Evolutionary conservation across 2,329 filamentous ascomycete species (phyloP).

Genomic region (Apiospora marii): DNA sequence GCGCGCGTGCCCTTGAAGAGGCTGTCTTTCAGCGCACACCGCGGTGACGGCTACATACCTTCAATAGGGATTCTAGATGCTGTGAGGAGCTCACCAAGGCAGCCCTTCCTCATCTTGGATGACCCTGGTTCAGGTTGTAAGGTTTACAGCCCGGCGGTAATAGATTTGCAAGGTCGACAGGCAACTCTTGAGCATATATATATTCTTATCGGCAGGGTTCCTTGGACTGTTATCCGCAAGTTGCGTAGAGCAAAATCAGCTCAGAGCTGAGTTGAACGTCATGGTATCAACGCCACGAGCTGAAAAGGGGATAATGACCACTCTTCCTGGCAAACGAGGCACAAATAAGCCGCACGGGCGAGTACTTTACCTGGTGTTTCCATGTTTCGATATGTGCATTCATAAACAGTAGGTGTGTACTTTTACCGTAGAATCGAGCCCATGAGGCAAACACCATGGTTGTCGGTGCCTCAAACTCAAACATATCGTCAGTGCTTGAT

Average conservation of each 20-base stretch:
- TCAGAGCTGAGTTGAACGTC: neutral
- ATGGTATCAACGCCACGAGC: constrained; percentile 6
- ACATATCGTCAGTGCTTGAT: neutral
- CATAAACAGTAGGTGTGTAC: neutral
- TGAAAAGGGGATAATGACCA: neutral
- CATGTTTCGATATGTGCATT: neutral
- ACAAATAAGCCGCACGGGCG: constrained; percentile 9
- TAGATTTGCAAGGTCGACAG: neutral
- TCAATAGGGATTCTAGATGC: neutral
- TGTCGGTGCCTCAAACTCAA: neutral
- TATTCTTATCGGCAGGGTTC: neutral
- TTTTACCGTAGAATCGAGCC: neutral
- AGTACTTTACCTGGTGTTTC: neutral
- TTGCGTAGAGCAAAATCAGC: neutral
- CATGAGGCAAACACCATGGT: neutral
- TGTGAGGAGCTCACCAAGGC: neutral
- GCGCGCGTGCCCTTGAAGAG: neutral
- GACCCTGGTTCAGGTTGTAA: neutral
- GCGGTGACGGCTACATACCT: neutral
- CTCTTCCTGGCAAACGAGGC: neutral
- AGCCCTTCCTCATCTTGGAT: neutral
- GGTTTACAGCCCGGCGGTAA: neutral
- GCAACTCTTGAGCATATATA: neutral
- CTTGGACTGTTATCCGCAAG: neutral
- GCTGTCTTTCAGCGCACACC: neutral